A percentile compares a stretch with the other conserved stretches of the same genome.
Conservation (phyloP, 2,329 filamentous ascomycete genomes). For the Ophiosphaerella herpotricha region DNA sequence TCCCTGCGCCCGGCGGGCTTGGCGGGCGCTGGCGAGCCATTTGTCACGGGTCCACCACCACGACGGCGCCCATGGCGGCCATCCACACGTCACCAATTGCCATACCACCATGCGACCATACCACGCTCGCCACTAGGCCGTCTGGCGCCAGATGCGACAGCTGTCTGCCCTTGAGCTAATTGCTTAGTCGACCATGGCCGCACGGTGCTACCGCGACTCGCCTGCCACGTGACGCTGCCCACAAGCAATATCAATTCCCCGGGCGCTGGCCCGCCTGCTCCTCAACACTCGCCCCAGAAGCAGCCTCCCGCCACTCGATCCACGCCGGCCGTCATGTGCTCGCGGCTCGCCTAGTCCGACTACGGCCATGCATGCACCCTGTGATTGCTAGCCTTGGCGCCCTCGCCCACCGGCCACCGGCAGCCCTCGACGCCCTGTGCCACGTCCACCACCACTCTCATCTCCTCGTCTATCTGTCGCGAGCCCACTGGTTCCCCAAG, state of each 20-base stretch:
- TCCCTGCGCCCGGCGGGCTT: constrained; percentile 18
- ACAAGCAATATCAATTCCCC: background rate
- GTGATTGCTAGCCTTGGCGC: constrained; percentile 28
- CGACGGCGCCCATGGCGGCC: background rate
- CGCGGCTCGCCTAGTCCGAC: constrained; percentile 22
- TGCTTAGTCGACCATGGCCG: too few relatives aligned
- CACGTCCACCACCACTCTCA: constrained; percentile 28
- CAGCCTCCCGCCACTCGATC: constrained; percentile 18
- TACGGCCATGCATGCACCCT: constrained; percentile 20
- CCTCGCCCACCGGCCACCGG: constrained; percentile 19
- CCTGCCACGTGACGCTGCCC: background rate
- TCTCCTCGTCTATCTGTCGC: constrained; percentile 20
- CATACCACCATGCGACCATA: too few relatives aligned
- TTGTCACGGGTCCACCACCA: too few relatives aligned
- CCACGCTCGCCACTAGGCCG: background rate
- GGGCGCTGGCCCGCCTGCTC: background rate
- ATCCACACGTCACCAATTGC: constrained; percentile 6
- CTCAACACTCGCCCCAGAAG: constrained; percentile 16
- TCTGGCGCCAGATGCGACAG: background rate
- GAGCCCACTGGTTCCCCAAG: constrained; percentile 22
- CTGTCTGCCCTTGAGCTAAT: background rate
- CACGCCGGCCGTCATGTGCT: constrained; percentile 8
- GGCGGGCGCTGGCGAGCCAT: constrained; percentile 4
- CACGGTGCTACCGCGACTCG: too few relatives aligned
- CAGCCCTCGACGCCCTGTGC: constrained; percentile 31